Evolutionary conservation across 148 eudicot species (phyloP).

Genomic region (Camellia japonica): DNA sequence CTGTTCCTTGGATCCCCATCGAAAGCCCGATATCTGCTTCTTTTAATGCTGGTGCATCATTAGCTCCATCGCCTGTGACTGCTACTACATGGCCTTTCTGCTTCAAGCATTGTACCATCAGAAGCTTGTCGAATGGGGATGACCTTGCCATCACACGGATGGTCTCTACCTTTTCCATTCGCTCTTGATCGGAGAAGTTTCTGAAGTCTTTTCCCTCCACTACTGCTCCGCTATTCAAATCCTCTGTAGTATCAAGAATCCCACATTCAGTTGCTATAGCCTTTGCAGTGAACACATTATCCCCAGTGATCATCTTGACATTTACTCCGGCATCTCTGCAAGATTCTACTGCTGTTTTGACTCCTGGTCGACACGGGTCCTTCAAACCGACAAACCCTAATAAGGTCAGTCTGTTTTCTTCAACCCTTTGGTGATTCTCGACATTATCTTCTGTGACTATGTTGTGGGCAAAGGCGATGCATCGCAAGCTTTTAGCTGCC

Average conservation of each 20-base stretch:
- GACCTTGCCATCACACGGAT: conserved; percentile 45
- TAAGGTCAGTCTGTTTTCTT: neutral
- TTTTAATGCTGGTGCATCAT: conserved; percentile 46
- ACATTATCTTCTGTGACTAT: neutral
- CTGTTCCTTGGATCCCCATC: conserved; percentile 56
- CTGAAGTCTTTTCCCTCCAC: conserved; percentile 43
- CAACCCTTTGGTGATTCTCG: neutral
- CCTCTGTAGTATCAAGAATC: conserved; percentile 31
- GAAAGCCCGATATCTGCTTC: conserved; percentile 55
- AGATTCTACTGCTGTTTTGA: conserved; percentile 33
- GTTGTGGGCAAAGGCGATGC: conserved; percentile 42
- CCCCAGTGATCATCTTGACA: conserved; percentile 53
- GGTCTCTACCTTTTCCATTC: neutral
- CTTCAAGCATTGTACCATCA: conserved; percentile 44
- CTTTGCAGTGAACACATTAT: conserved; percentile 40
- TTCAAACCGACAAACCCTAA: conserved; percentile 17
- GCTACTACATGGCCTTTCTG: conserved; percentile 53
- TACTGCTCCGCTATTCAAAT: conserved; percentile 25
- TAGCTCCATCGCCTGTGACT: conserved; percentile 54
- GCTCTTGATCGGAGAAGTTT: conserved; percentile 30
- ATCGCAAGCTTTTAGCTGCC: conserved; percentile 42
- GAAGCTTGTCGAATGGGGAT: conserved; percentile 52
- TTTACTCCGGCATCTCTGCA: conserved; percentile 44
- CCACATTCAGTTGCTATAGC: conserved; percentile 55
- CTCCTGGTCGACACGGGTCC: conserved; percentile 56